Evolutionary conservation across 345 rosid genomes (phyloP).

Genomic region (Aurinia saxatilis): DNA sequence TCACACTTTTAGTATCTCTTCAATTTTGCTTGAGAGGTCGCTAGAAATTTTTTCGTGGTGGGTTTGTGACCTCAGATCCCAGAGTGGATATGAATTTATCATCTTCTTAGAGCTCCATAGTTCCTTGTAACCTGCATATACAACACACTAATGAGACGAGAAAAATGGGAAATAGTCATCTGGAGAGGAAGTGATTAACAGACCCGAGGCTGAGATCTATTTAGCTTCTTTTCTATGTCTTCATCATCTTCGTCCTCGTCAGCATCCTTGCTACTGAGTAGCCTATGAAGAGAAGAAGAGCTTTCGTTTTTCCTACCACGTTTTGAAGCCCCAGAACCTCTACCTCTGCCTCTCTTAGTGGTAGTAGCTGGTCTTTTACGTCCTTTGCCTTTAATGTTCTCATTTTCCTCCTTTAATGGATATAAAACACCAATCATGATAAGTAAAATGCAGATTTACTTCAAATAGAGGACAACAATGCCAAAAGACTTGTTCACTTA

Average conservation of each 20-base stretch:
- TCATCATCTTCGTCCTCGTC: slow-evolving; percentile 66
- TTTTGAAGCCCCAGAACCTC: slow-evolving; percentile 64
- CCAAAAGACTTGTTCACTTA: background rate
- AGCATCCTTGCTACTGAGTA: slow-evolving; percentile 56
- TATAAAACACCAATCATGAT: background rate
- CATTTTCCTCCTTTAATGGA: slow-evolving; percentile 46
- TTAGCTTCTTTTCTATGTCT: slow-evolving; percentile 43
- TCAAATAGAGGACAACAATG: background rate
- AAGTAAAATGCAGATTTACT: background rate
- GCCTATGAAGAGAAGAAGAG: slow-evolving; percentile 50
- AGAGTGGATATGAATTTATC: slow-evolving; percentile 1
- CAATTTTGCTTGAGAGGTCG: background rate
- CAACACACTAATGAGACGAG: background rate
- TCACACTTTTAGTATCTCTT: background rate
- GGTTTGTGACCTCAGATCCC: background rate
- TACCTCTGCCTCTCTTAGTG: slow-evolving; percentile 59
- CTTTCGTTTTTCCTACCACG: slow-evolving; percentile 65
- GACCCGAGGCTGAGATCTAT: slow-evolving; percentile 67
- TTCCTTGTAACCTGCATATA: slow-evolving; percentile 59
- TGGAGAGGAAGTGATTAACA: slow-evolving; percentile 12
- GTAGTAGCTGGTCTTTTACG: slow-evolving; percentile 64
- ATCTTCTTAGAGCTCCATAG: slow-evolving; percentile 86
- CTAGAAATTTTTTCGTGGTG: background rate
- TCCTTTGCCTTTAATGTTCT: slow-evolving; percentile 40
- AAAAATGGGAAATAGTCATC: background rate